phyloP scores from a whole-genome alignment of 2,329 filamentous ascomycete genomes.

The Aspergillus amoenus region DNA sequence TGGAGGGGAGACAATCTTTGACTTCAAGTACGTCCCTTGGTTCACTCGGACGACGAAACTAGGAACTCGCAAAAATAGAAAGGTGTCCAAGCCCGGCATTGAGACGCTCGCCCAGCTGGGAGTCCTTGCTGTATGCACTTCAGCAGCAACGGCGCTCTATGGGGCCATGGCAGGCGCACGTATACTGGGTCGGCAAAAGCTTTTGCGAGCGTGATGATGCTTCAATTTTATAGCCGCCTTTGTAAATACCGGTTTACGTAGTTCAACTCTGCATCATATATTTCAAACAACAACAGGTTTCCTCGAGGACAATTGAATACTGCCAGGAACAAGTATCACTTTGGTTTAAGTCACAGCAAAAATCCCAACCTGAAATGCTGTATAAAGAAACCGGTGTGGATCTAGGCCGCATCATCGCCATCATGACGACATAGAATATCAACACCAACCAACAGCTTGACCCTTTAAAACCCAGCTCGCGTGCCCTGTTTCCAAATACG shows the following conservation, averaged over 20 bases:
- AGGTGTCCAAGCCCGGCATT: constrained; percentile 23
- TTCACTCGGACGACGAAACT: constrained; percentile 27
- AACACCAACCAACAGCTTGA: not conserved
- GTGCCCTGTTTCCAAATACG: not conserved
- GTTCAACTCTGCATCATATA: not conserved
- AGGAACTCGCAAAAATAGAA: constrained; percentile 24
- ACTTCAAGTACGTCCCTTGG: constrained; percentile 61
- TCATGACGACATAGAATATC: constrained; percentile 9
- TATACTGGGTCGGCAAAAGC: constrained; percentile 4
- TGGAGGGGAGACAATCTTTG: constrained; percentile 62
- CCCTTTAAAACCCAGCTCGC: constrained; percentile 1
- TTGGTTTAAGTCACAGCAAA: constrained; percentile 2
- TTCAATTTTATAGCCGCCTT: not conserved
- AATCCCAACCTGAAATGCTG: not conserved
- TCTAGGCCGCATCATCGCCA: constrained; percentile 4
- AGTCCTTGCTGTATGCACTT: constrained; percentile 22
- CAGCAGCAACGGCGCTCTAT: constrained; percentile 7
- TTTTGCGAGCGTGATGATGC: not conserved
- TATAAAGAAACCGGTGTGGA: not conserved
- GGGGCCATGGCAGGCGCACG: constrained; percentile 9
- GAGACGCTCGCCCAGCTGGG: constrained; percentile 28
- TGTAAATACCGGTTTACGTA: too few relatives aligned
- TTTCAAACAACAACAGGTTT: not conserved
- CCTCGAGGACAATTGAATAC: not conserved
- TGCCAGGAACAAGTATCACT: not conserved